A percentile compares a stretch with the other conserved stretches of the same genome.
phyloP scores from a whole-genome alignment of 2,329 filamentous ascomycete species.

The Ceratocystis ficicola region DNA sequence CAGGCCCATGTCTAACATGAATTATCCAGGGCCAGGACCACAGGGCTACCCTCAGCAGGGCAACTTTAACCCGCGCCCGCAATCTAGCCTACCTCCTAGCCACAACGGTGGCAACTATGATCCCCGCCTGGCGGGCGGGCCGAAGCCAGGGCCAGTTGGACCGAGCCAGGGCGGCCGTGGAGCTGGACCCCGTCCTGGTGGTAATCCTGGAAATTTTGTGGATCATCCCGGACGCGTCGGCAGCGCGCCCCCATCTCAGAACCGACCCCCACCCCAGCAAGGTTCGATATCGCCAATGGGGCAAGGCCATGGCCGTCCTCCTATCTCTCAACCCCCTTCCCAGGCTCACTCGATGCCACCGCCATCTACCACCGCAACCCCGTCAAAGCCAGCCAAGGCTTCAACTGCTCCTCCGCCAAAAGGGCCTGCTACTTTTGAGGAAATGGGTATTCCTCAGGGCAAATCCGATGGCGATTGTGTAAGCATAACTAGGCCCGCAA shows the following conservation, averaged over 20 bases:
- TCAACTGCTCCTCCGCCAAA: slow-evolving; percentile 44
- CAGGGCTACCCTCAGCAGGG: slow-evolving; percentile 25
- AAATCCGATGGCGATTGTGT: slow-evolving; percentile 89
- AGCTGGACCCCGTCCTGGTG: slow-evolving; percentile 24
- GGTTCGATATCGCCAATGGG: slow-evolving; percentile 24
- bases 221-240: slow-evolving; percentile 27
- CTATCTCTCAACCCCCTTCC: slow-evolving; percentile 26
- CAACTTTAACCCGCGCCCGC: slow-evolving; percentile 14
- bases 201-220: slow-evolving; percentile 24
- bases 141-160: slow-evolving; percentile 20
- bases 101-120: slow-evolving; percentile 31
- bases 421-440: slow-evolving; percentile 91
- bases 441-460: slow-evolving; percentile 84
- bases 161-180: slow-evolving; percentile 25
- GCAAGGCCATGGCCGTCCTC: slow-evolving; percentile 24
- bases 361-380: slow-evolving; percentile 27
- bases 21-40: slow-evolving; percentile 23
- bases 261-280: slow-evolving; percentile 12
- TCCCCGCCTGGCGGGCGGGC: slow-evolving; percentile 30
- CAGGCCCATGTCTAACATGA: slow-evolving; percentile 24
- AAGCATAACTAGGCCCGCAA: slow-evolving; percentile 31
- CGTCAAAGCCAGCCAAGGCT: slow-evolving; percentile 31
- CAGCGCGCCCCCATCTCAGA: slow-evolving; percentile 30
- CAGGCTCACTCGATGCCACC: slow-evolving; percentile 12
- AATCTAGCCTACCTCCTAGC: slow-evolving; percentile 23